phyloP scores from a whole-genome alignment of 345 rosid species.

The Sapria himalayana region DNA sequence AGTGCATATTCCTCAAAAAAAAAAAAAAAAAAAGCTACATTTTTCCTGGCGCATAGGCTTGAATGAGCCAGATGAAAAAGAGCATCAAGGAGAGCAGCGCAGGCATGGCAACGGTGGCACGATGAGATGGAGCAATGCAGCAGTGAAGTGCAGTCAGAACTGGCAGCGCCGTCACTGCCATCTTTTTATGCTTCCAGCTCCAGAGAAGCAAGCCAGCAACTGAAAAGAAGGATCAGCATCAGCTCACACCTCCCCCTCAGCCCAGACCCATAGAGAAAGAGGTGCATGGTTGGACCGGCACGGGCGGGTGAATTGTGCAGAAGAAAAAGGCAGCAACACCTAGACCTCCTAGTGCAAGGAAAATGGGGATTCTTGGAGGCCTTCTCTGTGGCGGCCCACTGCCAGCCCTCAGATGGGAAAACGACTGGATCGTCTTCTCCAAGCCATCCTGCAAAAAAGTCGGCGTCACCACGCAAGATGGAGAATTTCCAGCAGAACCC shows the following conservation, averaged over 20 bases:
- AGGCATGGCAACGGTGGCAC: constrained; percentile 35
- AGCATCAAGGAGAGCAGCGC: constrained; percentile 42
- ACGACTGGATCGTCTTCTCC: constrained; percentile 56
- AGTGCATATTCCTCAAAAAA: too few species aligned
- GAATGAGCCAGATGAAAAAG: constrained; percentile 47
- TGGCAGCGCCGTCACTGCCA: constrained; percentile 25
- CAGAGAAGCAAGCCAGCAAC: constrained; percentile 73
- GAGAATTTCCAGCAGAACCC: too few species aligned
- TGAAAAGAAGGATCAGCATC: constrained; percentile 21
- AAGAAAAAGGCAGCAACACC: too few species aligned
- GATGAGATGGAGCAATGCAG: constrained; percentile 42
- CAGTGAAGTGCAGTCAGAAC: constrained; percentile 41
- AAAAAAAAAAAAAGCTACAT: too few species aligned
- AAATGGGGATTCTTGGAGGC: constrained; percentile 52
- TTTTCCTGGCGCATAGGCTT: constrained; percentile 59
- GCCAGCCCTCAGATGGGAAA: constrained; percentile 48
- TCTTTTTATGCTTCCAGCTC: constrained; percentile 76
- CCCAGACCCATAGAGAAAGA: constrained; percentile 3
- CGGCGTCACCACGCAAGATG: too few species aligned
- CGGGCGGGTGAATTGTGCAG: too few species aligned
- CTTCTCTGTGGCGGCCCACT: constrained; percentile 42
- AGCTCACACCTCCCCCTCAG: constrained; percentile 1
- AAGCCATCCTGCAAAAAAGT: constrained; percentile 56
- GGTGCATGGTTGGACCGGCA: too few species aligned
- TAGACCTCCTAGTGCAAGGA: constrained; percentile 45